These are phyloP conservation scores for Neostapfia colusana DNA, from an alignment of 176 grass and related monocot genomes.

Conservation along the genomic window DNA sequence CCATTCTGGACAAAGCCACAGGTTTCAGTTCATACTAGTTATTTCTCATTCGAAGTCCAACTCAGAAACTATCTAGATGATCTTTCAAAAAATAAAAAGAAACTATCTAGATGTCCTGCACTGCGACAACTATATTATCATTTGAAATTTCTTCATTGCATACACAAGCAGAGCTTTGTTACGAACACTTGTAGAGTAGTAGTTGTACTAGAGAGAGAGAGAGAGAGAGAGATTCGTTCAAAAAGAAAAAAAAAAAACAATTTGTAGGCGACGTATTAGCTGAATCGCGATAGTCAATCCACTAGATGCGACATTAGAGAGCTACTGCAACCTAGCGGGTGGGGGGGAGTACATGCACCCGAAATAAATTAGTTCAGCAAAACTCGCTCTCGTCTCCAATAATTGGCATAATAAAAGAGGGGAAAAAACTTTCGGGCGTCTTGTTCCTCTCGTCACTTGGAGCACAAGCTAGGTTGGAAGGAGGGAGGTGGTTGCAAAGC, in stretches of 20 bases:
- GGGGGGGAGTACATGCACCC: conserved; percentile 10
- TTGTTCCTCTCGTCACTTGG: conserved; percentile 50
- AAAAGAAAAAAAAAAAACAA: not conserved
- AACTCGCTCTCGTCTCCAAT: conserved; percentile 24
- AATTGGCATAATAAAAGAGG: not conserved
- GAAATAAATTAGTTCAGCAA: conserved; percentile 15
- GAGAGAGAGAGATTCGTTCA: too few relatives aligned
- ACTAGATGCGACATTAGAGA: not conserved
- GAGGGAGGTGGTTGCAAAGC: conserved; percentile 51
- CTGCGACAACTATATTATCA: not conserved
- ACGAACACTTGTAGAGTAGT: not conserved
- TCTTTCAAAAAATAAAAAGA: too few relatives aligned
- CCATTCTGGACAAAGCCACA: not conserved
- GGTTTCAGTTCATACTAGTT: not conserved
- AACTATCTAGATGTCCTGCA: not conserved
- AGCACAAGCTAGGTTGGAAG: conserved; percentile 43
- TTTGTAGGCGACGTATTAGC: not conserved
- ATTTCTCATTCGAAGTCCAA: not conserved
- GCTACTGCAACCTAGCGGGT: conserved; percentile 9
- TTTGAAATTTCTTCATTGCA: not conserved
- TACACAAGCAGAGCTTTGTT: not conserved
- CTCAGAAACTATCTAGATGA: too few relatives aligned
- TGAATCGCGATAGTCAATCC: not conserved
- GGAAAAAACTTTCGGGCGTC: not conserved
- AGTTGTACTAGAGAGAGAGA: too few relatives aligned